Evolutionary conservation across 805 yeast species (phyloP).

Genomic region (Kodamaea kaohsiungensis): DNA sequence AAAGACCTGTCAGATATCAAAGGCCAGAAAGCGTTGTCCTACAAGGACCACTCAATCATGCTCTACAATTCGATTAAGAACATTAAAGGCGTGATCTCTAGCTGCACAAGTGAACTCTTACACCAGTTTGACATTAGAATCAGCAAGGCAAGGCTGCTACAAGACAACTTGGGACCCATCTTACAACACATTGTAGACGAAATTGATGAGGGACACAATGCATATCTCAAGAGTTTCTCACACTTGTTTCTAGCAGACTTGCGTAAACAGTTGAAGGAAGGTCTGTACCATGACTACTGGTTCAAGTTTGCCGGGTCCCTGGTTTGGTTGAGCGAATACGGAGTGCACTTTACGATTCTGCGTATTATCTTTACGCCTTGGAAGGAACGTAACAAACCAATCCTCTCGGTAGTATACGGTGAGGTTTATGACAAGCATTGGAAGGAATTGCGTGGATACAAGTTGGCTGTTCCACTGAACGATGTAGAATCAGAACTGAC

Average conservation of each 20-base stretch:
- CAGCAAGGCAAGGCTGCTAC: background rate
- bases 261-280: slow-evolving; percentile 9
- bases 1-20: background rate
- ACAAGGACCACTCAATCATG: background rate
- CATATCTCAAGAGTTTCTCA: slow-evolving; percentile 4
- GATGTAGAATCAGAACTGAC: slow-evolving; percentile 1
- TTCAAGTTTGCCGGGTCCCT: slow-evolving; percentile 50
- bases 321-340: slow-evolving; percentile 54
- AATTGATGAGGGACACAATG: slow-evolving; percentile 1
- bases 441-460: slow-evolving; percentile 22
- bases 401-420: slow-evolving; percentile 24
- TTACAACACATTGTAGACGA: background rate
- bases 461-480: slow-evolving; percentile 26
- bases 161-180: slow-evolving; percentile 3
- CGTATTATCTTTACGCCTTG: slow-evolving; percentile 28
- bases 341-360: slow-evolving; percentile 49
- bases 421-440: slow-evolving; percentile 26
- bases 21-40: background rate
- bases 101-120: slow-evolving; percentile 1
- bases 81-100: background rate
- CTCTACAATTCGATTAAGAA: slow-evolving; percentile 4
- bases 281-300: slow-evolving; percentile 34
- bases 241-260: slow-evolving; percentile 21
- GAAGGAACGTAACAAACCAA: slow-evolving; percentile 26
- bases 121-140: slow-evolving; percentile 2